Base-by-base conservation (phyloP, 2,329 filamentous ascomycete species). In the Periglandula ipomoeae region DNA sequence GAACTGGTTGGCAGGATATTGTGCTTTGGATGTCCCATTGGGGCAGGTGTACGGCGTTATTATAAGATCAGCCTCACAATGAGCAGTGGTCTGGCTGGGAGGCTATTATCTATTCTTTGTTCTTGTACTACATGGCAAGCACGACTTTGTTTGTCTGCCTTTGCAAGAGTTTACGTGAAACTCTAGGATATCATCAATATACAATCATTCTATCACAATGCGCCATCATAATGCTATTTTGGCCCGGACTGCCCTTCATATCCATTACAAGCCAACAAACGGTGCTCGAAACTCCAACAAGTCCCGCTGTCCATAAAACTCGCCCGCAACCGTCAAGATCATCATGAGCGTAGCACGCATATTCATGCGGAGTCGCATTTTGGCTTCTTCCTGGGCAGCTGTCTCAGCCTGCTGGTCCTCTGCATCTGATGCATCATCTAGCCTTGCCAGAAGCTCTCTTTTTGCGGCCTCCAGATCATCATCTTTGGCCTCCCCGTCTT, bases 301-400 rank as follows among this genome's bases (percentile, higher is more conserved):
- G 65, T 97, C 91, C 55, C 84, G 76, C 67, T 97, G 91, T 1
- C 91, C 89, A 66, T 90, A 97, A 55, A 87, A 81, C 67, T 95
- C 89, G 58, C 89, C 90, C 43, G 86, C 84, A 32, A 96, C 76
- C 0, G 87, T 93, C 56, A 96, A 72, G 47, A 96, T 87, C 88
- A 95, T 95, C 67, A 94, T 90, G 30, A 96, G 73, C 37, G 89
- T 89, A n/a, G 82, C 84, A 24, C 78, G 73, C 70, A 73, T 74
- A 61, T 76, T 79, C 58, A 71, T 65, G 35, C 67, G 68, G 35
- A 63, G 62, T n/a, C 70, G 63, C 32, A 59, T 55, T 50, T 56
- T 56, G 3, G 60, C 57, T 3, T 53, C 55, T 44, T 65, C 59
- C 40, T 57, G 58, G 17, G 58, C 51, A 17, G 60, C 54, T 1